Base-by-base conservation (phyloP, 2,329 filamentous ascomycete genomes). In the Colletotrichum eremochloae region DNA sequence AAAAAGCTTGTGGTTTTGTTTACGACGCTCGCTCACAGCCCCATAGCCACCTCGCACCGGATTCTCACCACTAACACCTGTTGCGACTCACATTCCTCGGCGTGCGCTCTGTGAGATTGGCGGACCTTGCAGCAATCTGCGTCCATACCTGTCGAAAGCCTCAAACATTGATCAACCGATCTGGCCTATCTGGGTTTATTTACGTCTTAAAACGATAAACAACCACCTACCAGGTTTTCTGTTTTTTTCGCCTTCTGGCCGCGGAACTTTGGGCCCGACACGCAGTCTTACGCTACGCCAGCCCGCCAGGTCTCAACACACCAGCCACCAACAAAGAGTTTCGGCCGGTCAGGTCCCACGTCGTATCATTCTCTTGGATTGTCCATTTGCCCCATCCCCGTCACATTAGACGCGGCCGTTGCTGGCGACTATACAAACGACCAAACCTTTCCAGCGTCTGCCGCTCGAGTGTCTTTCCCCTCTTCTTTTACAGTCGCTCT, bases 281-380 rank as follows among this genome's bases (percentile, higher is more conserved):
- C 50, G 42, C 57, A 58, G n/a, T 62, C 31, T 15, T 52, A 14
- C 18, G 7, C n/a, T 31, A 20, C 46, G 38, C 55, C 70, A 72
- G 66, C 67, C 52, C 56, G 67, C 53, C 60, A 60, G 66, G 58
- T 69, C 69, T 72, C 40, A 48, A 48, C 20, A 46, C 52, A 48
- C 66, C 70, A 69, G 61, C 70, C 70, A 72, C 66, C 66, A 14
- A 63, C 31, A 62, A 60, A 64, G 66, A 55, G 55, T 69, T 69
- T 65, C 61, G 69, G 65, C 65, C 67, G 55, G 66, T 46, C 70
- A 72, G 60, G 61, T 70, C 63, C 66, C 55, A 52, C 67, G 46
- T 33, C 66, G 48, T 64, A 69, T 65, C 60, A 50, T 18, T 60
- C 62, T 63, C 38, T 71, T 33, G 44, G 63, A 63, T 63, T 67